Conservation (phyloP, 129 eudicot genomes). For the Arctium minus region DNA sequence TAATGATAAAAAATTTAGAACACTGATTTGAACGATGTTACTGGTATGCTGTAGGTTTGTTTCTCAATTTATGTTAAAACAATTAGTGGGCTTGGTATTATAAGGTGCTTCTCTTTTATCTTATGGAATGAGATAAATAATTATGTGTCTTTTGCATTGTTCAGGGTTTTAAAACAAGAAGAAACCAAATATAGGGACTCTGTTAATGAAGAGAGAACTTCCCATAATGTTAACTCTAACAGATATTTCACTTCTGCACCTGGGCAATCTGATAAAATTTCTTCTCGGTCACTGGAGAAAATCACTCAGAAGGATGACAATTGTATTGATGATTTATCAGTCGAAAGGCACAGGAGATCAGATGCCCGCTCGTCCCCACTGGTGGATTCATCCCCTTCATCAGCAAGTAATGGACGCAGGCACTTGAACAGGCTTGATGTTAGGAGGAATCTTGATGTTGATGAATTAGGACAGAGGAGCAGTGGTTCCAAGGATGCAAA, state of each 20-base stretch:
- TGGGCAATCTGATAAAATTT: conserved; percentile 38
- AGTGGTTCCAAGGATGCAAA: conserved; percentile 46
- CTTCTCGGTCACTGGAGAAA: conserved; percentile 47
- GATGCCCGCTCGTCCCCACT: conserved; percentile 45
- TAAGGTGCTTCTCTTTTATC: neutral
- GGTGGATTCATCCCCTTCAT: conserved; percentile 58
- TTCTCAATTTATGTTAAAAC: neutral
- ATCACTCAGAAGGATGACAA: conserved; percentile 44
- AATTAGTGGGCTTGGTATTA: neutral
- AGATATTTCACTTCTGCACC: conserved; percentile 36
- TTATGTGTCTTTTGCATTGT: conserved; percentile 5
- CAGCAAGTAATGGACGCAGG: conserved; percentile 46
- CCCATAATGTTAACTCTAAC: conserved; percentile 33
- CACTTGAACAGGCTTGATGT: conserved; percentile 42
- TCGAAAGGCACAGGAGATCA: conserved; percentile 45
- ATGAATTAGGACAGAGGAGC: conserved; percentile 59
- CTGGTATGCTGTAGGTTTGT: conserved; percentile 15
- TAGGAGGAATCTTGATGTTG: conserved; percentile 48
- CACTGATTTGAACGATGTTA: neutral
- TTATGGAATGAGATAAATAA: neutral
- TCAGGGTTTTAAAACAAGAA: conserved; percentile 58
- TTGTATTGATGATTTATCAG: conserved; percentile 31
- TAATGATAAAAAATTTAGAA: neutral
- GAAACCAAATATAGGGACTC: conserved; percentile 56
- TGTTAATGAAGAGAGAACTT: conserved; percentile 42